phyloP scores from a whole-genome alignment of 495 filamentous ascomycete species.

The Penicillium goetzii region DNA sequence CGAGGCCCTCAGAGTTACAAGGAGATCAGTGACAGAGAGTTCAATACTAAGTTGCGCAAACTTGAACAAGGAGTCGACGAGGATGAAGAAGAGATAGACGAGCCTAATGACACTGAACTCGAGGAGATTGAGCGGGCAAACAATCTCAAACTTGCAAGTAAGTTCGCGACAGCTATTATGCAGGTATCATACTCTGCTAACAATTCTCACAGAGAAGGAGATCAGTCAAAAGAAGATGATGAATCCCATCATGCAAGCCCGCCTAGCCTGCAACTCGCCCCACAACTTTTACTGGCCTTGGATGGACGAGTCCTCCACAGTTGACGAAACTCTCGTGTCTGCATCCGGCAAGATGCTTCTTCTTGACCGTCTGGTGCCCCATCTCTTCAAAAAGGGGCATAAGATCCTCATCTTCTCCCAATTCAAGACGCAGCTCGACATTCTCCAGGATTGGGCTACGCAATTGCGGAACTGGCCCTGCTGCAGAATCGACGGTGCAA shows the following conservation, averaged over 20 bases:
- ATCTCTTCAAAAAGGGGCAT: constrained; percentile 73
- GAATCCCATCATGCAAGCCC: constrained; percentile 91
- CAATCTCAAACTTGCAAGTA: constrained; percentile 80
- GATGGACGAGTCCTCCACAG: constrained; percentile 50
- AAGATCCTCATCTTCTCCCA: constrained; percentile 97
- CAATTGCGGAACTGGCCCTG: constrained; percentile 73
- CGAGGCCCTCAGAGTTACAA: constrained; percentile 67
- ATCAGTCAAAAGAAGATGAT: constrained; percentile 91
- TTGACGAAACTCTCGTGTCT: constrained; percentile 80
- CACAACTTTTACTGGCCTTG: constrained; percentile 98
- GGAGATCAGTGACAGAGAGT: constrained; percentile 74
- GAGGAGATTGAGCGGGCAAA: constrained; percentile 70
- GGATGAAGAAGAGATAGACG: constrained; percentile 59
- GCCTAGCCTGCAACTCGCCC: constrained; percentile 87
- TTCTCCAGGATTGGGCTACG: constrained; percentile 82
- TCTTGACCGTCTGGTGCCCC: constrained; percentile 81
- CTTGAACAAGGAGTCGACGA: constrained; percentile 58
- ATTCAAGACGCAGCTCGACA: constrained; percentile 91
- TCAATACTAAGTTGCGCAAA: constrained; percentile 67
- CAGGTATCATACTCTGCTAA: constrained; percentile 14
- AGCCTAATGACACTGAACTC: constrained; percentile 51
- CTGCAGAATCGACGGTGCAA: constrained; percentile 91
- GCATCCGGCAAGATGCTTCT: constrained; percentile 94
- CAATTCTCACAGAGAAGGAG: constrained; percentile 63
- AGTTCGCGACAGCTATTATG: constrained; percentile 27